A percentile compares a stretch with the other conserved stretches of the same genome.
phyloP scores from a whole-genome alignment of 495 filamentous ascomycete species.

The Xylaria grammica region DNA sequence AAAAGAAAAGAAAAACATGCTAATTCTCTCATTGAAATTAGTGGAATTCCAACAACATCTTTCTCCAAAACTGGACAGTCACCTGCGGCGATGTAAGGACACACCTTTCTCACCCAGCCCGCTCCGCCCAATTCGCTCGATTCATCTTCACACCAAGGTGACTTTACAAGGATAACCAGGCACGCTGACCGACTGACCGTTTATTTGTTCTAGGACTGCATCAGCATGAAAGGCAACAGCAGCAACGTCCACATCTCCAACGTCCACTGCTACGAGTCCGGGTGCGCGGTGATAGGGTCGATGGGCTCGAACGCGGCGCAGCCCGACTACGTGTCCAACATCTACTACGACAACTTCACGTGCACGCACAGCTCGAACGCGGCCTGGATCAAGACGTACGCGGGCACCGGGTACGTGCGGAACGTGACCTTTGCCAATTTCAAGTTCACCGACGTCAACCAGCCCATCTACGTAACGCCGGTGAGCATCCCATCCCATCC shows the following conservation, averaged over 20 bases:
- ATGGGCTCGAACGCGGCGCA: slow-evolving; percentile 40
- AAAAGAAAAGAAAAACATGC: background rate
- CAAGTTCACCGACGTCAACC: slow-evolving; percentile 51
- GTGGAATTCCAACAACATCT: slow-evolving; percentile 37
- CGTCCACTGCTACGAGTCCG: slow-evolving; percentile 49
- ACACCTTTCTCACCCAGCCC: background rate
- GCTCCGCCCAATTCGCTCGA: background rate
- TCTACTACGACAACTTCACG: slow-evolving; percentile 48
- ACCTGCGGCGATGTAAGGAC: slow-evolving; percentile 45
- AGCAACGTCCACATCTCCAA: slow-evolving; percentile 49
- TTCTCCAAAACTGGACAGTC: slow-evolving; percentile 49
- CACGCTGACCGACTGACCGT: background rate
- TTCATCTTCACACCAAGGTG: background rate
- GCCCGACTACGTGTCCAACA: slow-evolving; percentile 46
- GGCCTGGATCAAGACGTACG: slow-evolving; percentile 62
- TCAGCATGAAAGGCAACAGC: slow-evolving; percentile 66
- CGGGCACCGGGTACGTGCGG: slow-evolving; percentile 49
- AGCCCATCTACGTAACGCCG: slow-evolving; percentile 62
- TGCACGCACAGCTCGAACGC: slow-evolving; percentile 55
- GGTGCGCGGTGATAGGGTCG: slow-evolving; percentile 43
- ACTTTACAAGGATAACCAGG: background rate
- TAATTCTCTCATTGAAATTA: background rate
- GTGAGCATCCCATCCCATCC: too few relatives aligned
- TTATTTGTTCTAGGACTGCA: slow-evolving; percentile 53
- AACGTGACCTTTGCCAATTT: slow-evolving; percentile 62